phyloP scores from a whole-genome alignment of 768 basidiomycete genomes.

The Tulasnella sp. region DNA sequence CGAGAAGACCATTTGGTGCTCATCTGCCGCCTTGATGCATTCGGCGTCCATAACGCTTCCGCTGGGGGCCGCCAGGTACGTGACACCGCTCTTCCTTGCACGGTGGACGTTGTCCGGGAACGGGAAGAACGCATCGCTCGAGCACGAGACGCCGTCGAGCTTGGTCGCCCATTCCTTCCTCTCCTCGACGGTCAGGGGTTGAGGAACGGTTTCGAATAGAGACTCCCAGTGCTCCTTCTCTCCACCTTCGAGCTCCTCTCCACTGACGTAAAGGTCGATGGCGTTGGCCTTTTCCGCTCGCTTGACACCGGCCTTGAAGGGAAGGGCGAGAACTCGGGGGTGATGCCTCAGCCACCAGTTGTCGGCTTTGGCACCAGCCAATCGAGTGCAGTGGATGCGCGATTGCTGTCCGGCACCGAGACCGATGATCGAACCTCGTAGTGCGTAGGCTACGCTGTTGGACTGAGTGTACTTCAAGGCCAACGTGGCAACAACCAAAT shows the following conservation, averaged over 20 bases:
- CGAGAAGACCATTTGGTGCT: slow-evolving; percentile 85
- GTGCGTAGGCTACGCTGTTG: slow-evolving; percentile 95
- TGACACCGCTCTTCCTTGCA: slow-evolving; percentile 85
- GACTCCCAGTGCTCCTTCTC: slow-evolving; percentile 90
- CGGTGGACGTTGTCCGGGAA: slow-evolving; percentile 98
- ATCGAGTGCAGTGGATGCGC: slow-evolving; percentile 97
- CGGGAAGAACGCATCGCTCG: slow-evolving; percentile 99
- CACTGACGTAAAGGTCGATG: slow-evolving; percentile 92
- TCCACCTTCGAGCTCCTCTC: slow-evolving; percentile 80
- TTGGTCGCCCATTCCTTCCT: slow-evolving; percentile 66
- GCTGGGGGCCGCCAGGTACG: slow-evolving; percentile 84
- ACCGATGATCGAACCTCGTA: slow-evolving; percentile 86
- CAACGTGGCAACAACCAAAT: slow-evolving; percentile 92
- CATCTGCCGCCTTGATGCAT: slow-evolving; percentile 95
- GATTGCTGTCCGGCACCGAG: slow-evolving; percentile 98
- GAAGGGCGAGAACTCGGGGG: slow-evolving; percentile 82
- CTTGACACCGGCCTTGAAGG: slow-evolving; percentile 97
- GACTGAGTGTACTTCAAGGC: slow-evolving; percentile 99
- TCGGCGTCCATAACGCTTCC: slow-evolving; percentile 98
- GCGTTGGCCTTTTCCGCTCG: slow-evolving; percentile 98
- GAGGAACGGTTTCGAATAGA: slow-evolving; percentile 71
- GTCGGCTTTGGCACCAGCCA: slow-evolving; percentile 97
- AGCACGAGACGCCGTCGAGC: slow-evolving; percentile 84
- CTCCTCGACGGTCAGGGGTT: slow-evolving; percentile 63
- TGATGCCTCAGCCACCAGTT: slow-evolving; percentile 99